Conservation (phyloP, 2,329 filamentous ascomycete genomes). For the Fusarium mundagurra region DNA sequence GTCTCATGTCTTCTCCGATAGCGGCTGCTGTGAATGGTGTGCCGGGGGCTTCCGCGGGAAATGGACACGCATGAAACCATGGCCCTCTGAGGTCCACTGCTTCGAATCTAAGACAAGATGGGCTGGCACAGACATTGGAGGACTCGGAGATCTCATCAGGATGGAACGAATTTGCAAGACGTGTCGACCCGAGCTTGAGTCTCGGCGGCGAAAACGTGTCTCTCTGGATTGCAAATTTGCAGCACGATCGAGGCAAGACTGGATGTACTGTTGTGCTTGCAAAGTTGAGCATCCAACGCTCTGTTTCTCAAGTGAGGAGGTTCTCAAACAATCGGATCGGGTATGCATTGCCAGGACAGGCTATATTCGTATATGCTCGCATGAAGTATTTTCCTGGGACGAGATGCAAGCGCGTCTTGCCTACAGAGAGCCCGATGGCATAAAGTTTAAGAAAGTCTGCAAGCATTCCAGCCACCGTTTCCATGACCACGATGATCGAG, state of each 20-base stretch:
- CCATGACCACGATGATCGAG: neutral
- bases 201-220: neutral
- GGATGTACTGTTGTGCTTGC: neutral
- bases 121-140: accelerated
- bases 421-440: accelerated
- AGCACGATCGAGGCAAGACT: accelerated
- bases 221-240: neutral
- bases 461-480: neutral
- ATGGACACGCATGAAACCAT: neutral
- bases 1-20: neutral
- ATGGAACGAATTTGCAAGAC: neutral
- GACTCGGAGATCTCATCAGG: accelerated
- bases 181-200: neutral
- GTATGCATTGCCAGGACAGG: neutral
- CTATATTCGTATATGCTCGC: neutral
- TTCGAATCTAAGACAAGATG: neutral
- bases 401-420: neutral
- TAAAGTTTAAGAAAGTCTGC: neutral
- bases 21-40: neutral
- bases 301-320: neutral
- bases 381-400: neutral
- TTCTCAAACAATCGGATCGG: accelerated
- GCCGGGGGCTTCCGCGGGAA: neutral
- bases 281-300: neutral
- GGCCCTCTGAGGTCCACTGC: neutral